Percentiles rank a stretch among this genome's conserved stretches.
These are phyloP conservation scores for Pseudogymnoascus sp. DNA, from an alignment of 2,329 filamentous ascomycete genomes.

Conservation along the genomic window DNA sequence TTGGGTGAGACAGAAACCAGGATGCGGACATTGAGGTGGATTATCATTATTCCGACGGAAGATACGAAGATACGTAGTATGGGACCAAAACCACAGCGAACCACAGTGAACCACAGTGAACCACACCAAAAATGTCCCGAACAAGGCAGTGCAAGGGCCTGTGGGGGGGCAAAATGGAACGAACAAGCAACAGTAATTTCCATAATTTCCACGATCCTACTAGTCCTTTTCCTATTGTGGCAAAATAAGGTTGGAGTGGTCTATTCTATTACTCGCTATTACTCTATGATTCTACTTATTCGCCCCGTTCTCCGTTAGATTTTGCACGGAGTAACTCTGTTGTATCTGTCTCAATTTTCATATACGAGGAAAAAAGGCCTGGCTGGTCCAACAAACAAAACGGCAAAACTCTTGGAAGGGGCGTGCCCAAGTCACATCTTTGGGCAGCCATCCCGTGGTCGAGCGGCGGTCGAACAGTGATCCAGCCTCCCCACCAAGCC, in stretches of 20 bases:
- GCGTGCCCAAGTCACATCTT: slow-evolving; percentile 6
- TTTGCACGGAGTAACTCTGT: background rate
- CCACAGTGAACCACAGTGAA: background rate
- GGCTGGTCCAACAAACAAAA: background rate
- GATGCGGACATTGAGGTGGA: slow-evolving; percentile 4
- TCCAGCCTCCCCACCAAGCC: background rate
- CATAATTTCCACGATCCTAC: slow-evolving; percentile 3
- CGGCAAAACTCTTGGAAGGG: background rate
- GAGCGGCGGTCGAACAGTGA: background rate
- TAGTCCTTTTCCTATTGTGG: background rate
- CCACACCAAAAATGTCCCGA: background rate
- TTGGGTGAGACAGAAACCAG: slow-evolving; percentile 7
- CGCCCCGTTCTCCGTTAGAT: background rate
- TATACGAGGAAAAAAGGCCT: background rate
- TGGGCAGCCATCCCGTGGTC: slow-evolving; percentile 3
- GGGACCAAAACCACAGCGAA: background rate
- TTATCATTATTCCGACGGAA: background rate
- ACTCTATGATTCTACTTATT: background rate
- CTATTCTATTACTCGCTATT: background rate
- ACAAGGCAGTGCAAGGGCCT: slow-evolving; percentile 4
- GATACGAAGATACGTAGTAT: background rate
- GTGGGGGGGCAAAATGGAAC: background rate
- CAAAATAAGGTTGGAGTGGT: background rate
- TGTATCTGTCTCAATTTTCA: background rate
- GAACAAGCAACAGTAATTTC: background rate